phyloP scores from a whole-genome alignment of 1,284 basidiomycete genomes.

The Gymnopus androsaceus region DNA sequence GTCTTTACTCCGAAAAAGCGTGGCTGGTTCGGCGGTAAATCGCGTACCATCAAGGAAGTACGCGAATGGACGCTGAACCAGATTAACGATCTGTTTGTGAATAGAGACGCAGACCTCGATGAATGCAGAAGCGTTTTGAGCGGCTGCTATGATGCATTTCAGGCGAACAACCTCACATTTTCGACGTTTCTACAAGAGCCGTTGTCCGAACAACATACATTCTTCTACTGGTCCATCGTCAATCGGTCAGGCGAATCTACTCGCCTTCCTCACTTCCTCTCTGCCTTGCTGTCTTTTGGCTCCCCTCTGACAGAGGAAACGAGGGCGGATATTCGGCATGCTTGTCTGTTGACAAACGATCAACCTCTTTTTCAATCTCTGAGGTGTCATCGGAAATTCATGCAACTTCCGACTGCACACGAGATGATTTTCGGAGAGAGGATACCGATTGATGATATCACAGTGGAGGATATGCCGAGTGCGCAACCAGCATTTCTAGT shows the following conservation, averaged over 20 bases:
- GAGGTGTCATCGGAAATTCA: not conserved
- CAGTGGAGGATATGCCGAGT: slow-evolving; percentile 7
- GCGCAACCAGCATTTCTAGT: slow-evolving; percentile 5
- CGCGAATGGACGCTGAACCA: not conserved
- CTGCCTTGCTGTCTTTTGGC: slow-evolving; percentile 5
- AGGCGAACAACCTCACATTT: not conserved
- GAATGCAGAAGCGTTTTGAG: slow-evolving; percentile 3
- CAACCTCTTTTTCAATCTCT: slow-evolving; percentile 7
- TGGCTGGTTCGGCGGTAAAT: slow-evolving; percentile 1
- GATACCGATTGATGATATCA: slow-evolving; percentile 5
- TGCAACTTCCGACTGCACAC: not conserved
- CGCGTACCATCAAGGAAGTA: slow-evolving; percentile 10
- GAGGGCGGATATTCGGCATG: slow-evolving; percentile 12
- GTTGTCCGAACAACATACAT: slow-evolving; percentile 9
- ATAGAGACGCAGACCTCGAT: not conserved
- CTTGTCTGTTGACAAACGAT: slow-evolving; percentile 14
- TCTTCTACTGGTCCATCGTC: slow-evolving; percentile 15
- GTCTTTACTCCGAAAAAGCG: slow-evolving; percentile 3
- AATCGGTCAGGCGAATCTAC: slow-evolving; percentile 1
- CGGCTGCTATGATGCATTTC: slow-evolving; percentile 8
- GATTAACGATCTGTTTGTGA: slow-evolving; percentile 5
- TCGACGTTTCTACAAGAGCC: slow-evolving; percentile 10
- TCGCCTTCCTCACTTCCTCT: slow-evolving; percentile 1
- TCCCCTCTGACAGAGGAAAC: slow-evolving; percentile 7
- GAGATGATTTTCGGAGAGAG: not conserved